These are phyloP conservation scores for Edaphochlamys debaryana DNA, from an alignment of 139 green algal species.

Conservation along the genomic window DNA sequence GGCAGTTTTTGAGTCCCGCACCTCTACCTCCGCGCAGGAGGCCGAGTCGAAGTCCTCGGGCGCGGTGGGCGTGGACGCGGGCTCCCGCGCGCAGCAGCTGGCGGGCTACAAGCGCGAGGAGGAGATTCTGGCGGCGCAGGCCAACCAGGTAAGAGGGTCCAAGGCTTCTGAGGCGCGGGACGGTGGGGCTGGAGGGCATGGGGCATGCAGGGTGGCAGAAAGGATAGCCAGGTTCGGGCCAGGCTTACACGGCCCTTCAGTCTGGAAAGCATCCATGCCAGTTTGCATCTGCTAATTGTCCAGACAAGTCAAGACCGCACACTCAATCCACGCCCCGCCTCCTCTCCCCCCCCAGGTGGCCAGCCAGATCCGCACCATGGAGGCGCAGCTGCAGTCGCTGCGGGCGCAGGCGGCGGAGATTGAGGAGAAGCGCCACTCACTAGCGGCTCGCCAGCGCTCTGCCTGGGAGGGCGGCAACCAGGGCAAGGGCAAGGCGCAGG, in stretches of 20 bases:
- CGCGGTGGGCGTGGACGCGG: neutral
- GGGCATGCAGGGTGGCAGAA: too few species aligned
- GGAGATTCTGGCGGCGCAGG: slow-evolving; percentile 49
- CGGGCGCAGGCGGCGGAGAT: slow-evolving; percentile 54
- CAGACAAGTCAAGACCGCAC: too few species aligned
- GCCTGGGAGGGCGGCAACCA: slow-evolving; percentile 27
- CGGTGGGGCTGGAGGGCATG: too few species aligned
- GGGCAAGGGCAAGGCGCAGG: slow-evolving; percentile 16
- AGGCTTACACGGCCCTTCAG: too few species aligned
- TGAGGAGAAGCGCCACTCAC: slow-evolving; percentile 52
- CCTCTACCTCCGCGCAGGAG: too few species aligned
- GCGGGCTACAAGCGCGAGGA: slow-evolving; percentile 58
- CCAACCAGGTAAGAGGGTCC: slow-evolving; percentile 8
- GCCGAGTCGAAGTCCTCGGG: slow-evolving; percentile 15
- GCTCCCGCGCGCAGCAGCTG: neutral
- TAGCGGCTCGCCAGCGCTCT: slow-evolving; percentile 40
- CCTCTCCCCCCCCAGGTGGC: slow-evolving; percentile 33
- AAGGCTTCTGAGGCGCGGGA: too few species aligned
- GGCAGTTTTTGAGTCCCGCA: too few species aligned
- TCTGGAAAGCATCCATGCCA: too few species aligned
- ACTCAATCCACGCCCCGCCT: neutral
- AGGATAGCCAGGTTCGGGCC: too few species aligned
- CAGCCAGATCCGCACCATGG: slow-evolving; percentile 56
- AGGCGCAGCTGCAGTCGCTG: slow-evolving; percentile 62
- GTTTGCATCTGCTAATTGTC: too few species aligned